These are phyloP conservation scores for Otatea glauca DNA, from an alignment of 176 grass and related monocot species.

Conservation along the genomic window DNA sequence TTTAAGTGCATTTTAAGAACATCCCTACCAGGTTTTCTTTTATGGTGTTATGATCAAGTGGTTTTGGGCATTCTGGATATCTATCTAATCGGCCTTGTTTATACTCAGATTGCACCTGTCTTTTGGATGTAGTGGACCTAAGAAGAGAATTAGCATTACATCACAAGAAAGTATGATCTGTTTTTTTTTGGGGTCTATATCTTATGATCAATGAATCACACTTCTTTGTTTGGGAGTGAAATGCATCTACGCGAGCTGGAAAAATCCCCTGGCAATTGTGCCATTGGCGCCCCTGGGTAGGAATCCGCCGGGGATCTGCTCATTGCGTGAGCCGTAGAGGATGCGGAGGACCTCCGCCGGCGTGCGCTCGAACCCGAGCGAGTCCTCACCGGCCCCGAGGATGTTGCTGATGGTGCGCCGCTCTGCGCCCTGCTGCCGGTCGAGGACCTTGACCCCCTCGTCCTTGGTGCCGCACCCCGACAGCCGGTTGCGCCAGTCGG, in stretches of 20 bases:
- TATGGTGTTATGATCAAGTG: background rate
- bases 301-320: constrained; percentile 71
- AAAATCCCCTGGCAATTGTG: constrained; percentile 56
- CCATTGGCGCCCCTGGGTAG: constrained; percentile 70
- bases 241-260: constrained; percentile 41
- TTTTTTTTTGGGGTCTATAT: too few species aligned
- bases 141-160: too few species aligned
- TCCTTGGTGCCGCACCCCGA: constrained; percentile 66
- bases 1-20: constrained; percentile 16
- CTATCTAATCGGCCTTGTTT: background rate
- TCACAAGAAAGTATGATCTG: too few species aligned
- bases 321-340: constrained; percentile 61
- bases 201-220: background rate
- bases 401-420: constrained; percentile 62
- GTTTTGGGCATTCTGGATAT: background rate
- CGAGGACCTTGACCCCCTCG: constrained; percentile 64
- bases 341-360: constrained; percentile 77
- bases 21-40: background rate
- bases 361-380: constrained; percentile 66
- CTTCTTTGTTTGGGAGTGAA: background rate
- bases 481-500: constrained; percentile 54
- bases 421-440: constrained; percentile 55
- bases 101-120: background rate
- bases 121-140: too few species aligned
- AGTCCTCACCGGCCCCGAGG: constrained; percentile 63